Base-by-base conservation (phyloP, 2,329 filamentous ascomycete genomes). In the Xylariomycetidae sp. region DNA sequence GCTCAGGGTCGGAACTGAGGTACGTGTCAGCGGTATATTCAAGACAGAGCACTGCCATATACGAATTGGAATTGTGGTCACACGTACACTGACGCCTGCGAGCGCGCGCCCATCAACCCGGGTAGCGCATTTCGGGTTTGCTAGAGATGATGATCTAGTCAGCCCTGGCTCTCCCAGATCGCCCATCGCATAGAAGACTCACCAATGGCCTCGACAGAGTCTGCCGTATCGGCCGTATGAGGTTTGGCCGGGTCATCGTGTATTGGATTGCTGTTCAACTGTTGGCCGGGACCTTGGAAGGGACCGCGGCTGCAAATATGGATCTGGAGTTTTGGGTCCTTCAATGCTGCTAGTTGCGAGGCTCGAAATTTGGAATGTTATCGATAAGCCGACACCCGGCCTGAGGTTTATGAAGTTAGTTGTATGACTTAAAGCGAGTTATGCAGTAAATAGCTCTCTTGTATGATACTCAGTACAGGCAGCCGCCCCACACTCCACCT, bases 201-300 rank as follows among this genome's bases (percentile, higher is more conserved):
- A 58, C 53, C 43, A 50, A 41, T 31, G 53, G 51, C 45, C 52
- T 47, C 16, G 42, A 36, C 7, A 57, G 31, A 14, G 38, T 42
- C 16, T 56, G 49, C 46, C 51, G 42, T 44, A 57, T 34, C 14
- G 54, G 54, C 45, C 55, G 46, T 39, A 50, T 38, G 42, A 57
- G 38, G 25, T 40, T 41, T 44, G 46, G 35, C 39, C 48, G 50
- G 9, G 51, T 46, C 54, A 58, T 58, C 28, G 29, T 48, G 45
- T 25, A n/a, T n/a, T n/a, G n/a, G 38, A 46, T 48, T 38, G 43
- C 32, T 38, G 33, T n/a, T n/a, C n/a, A n/a, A n/a, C n/a, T n/a
- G n/a, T n/a, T n/a, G n/a, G n/a, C n/a, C n/a, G n/a, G n/a, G n/a
- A n/a, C n/a, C n/a, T n/a, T n/a, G n/a, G n/a, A n/a, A n/a, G n/a